Evolutionary conservation across 768 basidiomycete species (phyloP), one percentile per base, ranked within the genome.

Genomic region (Trametes elegans): DNA sequence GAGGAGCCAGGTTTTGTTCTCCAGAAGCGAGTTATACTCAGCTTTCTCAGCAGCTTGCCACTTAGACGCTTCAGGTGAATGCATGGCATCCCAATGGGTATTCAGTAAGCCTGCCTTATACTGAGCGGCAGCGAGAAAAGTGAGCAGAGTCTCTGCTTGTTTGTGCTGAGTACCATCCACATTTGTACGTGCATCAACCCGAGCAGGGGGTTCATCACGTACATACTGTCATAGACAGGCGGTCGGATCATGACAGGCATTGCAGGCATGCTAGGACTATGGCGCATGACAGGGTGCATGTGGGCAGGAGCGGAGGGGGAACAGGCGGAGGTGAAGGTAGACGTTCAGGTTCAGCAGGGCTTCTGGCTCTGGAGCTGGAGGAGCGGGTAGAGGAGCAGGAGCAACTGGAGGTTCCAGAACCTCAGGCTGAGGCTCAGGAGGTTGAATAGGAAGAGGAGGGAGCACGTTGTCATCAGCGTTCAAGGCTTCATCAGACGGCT

Each of bases 121-220:
- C 9, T 62, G 55, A 11, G 45, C 16, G 9, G 45, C 28, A 8
- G 55, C 47, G 23, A 43, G 28, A 29, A 45, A 19, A 13, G 13
- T 28, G 3, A 9, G 4, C 26, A 19, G n/a, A 7, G 18, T 8
- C 18, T 16, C 18, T 5, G 21, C 41, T 13, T 21, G n/a, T n/a
- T n/a, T n/a, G n/a, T n/a, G n/a, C n/a, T n/a, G n/a, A n/a, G n/a
- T n/a, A n/a, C n/a, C n/a, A 70, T 49, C 3, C 49, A 13, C 31
- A 7, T 13, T 7, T 7, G 31, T 32, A 32, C 40, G 18, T 71
- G 68, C 23, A 64, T 27, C 14, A 49, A 50, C 45, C 69, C 59
- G 24, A 49, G 48, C 58, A 73, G 73, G 35, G 65, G 44, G 32
- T 59, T 61, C 59, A 66, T 73, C 34, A 72, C 72, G 67, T 69